phyloP scores from a whole-genome alignment of 2,329 filamentous ascomycete genomes.

The Fusarium palustre region DNA sequence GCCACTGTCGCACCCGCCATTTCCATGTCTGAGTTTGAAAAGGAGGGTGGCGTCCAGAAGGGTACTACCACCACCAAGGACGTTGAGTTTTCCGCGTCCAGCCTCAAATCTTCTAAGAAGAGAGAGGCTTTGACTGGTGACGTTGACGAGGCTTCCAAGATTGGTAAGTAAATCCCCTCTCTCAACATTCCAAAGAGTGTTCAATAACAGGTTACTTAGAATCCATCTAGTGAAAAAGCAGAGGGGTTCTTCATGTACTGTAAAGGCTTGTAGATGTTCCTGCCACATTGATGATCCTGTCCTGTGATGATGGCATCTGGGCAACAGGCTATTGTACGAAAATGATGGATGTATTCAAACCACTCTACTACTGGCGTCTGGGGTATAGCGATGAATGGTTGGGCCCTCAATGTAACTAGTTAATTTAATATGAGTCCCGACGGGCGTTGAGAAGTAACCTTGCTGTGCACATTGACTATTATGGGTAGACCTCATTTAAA shows the following conservation, averaged over 20 bases:
- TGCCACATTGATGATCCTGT: constrained; percentile 2
- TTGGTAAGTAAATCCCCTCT: neutral
- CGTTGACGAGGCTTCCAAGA: neutral
- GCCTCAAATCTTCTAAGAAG: neutral
- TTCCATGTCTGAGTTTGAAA: constrained; percentile 20
- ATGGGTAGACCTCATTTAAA: neutral
- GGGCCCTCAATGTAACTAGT: neutral
- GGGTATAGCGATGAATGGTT: neutral
- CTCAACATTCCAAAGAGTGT: neutral
- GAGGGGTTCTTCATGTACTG: constrained; percentile 7
- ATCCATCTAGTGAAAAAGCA: constrained; percentile 23
- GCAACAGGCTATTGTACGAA: neutral
- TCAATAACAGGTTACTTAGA: constrained; percentile 16
- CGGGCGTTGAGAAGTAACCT: neutral
- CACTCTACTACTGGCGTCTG: neutral
- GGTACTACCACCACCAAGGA: constrained; percentile 8
- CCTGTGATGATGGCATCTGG: neutral
- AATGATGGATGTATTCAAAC: neutral
- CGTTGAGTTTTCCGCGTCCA: constrained; percentile 10
- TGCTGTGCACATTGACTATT: neutral
- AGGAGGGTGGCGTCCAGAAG: neutral
- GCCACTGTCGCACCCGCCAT: constrained; percentile 20
- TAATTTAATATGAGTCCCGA: neutral
- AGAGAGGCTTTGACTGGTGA: constrained; percentile 2
- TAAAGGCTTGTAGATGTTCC: constrained; percentile 4